Conservation (phyloP, 83 land plant genomes). For the Picea abies region DNA sequence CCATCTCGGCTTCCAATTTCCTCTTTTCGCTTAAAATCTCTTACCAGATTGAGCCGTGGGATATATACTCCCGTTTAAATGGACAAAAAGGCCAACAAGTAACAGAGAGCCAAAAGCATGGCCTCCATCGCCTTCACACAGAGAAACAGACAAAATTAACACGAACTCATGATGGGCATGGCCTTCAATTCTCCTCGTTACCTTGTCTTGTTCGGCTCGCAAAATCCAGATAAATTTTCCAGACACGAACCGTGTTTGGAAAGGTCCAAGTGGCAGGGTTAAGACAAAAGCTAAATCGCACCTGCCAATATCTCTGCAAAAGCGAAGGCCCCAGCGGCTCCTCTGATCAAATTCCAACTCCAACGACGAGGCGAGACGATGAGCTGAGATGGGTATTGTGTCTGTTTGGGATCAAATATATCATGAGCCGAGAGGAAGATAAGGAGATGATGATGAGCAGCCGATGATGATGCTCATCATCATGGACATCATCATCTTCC, state of each 20-base stretch:
- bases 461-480: not conserved
- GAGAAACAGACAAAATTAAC: constrained; percentile 16
- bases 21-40: not conserved
- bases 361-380: not conserved
- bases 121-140: constrained; percentile 20
- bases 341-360: not conserved
- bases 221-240: not conserved
- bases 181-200: not conserved
- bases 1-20: constrained; percentile 27
- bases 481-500: constrained; percentile 5
- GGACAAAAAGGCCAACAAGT: not conserved
- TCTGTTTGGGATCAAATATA: constrained; percentile 1
- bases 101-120: constrained; percentile 5
- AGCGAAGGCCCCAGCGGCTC: not conserved
- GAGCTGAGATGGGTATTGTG: too few relatives aligned
- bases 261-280: not conserved
- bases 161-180: not conserved
- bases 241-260: not conserved
- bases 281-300: not conserved
- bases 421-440: not conserved
- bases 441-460: not conserved
- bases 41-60: not conserved
- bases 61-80: not conserved
- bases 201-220: constrained; percentile 7
- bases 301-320: constrained; percentile 21